Conservation (phyloP, 768 basidiomycete genomes). For the Hydnomerulius pinastri region DNA sequence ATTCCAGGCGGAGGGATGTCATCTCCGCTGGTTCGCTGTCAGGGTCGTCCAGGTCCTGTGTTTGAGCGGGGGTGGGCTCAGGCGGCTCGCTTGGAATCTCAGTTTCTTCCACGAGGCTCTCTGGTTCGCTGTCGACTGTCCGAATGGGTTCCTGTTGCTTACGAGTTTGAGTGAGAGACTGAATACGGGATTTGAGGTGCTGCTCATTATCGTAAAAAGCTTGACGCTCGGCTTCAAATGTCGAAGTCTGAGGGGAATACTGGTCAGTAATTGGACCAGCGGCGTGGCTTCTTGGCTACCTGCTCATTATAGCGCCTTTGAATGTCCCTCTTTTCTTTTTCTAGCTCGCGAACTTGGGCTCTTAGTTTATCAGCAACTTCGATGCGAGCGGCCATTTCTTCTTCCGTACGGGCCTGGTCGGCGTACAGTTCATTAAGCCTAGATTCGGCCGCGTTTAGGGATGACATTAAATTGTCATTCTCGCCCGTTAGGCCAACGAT, state of each 20-base stretch:
- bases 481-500: conserved; percentile 62
- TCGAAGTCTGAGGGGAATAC: conserved; percentile 56
- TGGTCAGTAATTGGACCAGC: conserved; percentile 17
- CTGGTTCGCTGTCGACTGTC: conserved; percentile 39
- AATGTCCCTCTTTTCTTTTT: conserved; percentile 84
- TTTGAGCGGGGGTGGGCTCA: conserved; percentile 24
- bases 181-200: conserved; percentile 88
- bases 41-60: conserved; percentile 60
- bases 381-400: conserved; percentile 78
- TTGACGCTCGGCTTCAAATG: conserved; percentile 91
- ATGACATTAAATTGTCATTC: conserved; percentile 62
- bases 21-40: conserved; percentile 85
- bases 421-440: conserved; percentile 77
- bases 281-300: conserved; percentile 40
- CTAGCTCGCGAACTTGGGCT: conserved; percentile 77
- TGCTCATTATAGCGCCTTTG: conserved; percentile 88
- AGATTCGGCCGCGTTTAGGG: conserved; percentile 68
- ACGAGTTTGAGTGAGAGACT: conserved; percentile 70
- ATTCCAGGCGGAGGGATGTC: conserved; percentile 78
- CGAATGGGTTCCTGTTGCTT: conserved; percentile 49
- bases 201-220: conserved; percentile 93
- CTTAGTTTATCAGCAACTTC: conserved; percentile 84
- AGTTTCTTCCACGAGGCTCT: conserved; percentile 41
- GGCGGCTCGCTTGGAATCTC: conserved; percentile 26
- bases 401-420: conserved; percentile 80